These are phyloP conservation scores for Auriscalpium vulgare DNA, from an alignment of 768 basidiomycete genomes.

Conservation along the genomic window DNA sequence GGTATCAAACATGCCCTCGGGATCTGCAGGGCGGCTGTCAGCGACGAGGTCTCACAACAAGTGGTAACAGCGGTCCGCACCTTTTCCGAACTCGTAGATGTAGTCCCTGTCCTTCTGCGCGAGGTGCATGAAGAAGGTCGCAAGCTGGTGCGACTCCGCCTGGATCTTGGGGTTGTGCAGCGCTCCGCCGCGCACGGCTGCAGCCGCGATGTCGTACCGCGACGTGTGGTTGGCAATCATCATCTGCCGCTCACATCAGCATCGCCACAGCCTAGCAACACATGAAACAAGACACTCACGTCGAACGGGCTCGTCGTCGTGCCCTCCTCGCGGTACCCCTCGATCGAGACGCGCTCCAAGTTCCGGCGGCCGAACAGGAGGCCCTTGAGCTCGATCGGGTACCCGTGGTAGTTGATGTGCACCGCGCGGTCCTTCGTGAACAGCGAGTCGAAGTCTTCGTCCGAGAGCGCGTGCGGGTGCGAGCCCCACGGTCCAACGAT, in stretches of 20 bases:
- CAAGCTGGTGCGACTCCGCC: conserved; percentile 47
- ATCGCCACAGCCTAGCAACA: neutral
- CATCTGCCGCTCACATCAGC: conserved; percentile 39
- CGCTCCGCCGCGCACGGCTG: conserved; percentile 51
- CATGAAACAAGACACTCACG: conserved; percentile 27
- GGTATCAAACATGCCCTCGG: conserved; percentile 20
- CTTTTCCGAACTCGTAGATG: conserved; percentile 50
- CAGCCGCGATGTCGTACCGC: conserved; percentile 55
- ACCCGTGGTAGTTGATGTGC: conserved; percentile 82
- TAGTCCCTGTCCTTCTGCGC: conserved; percentile 54
- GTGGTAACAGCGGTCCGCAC: conserved; percentile 22
- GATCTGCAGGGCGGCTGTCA: conserved; percentile 18
- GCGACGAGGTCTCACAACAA: neutral
- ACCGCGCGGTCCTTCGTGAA: conserved; percentile 66
- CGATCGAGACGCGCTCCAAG: conserved; percentile 43
- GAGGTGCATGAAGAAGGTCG: conserved; percentile 52
- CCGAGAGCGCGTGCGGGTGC: conserved; percentile 69
- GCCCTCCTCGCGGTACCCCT: conserved; percentile 59
- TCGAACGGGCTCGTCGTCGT: conserved; percentile 82
- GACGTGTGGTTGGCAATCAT: conserved; percentile 66
- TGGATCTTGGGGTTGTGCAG: conserved; percentile 44
- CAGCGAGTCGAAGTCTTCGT: conserved; percentile 54
- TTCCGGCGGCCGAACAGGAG: conserved; percentile 50
- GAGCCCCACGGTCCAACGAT: conserved; percentile 60
- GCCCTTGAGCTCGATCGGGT: conserved; percentile 64